Evolutionary conservation across 2,329 filamentous ascomycete species (phyloP), one percentile per base, ranked within the genome.

Genomic region (Endocalyx cinctus): DNA sequence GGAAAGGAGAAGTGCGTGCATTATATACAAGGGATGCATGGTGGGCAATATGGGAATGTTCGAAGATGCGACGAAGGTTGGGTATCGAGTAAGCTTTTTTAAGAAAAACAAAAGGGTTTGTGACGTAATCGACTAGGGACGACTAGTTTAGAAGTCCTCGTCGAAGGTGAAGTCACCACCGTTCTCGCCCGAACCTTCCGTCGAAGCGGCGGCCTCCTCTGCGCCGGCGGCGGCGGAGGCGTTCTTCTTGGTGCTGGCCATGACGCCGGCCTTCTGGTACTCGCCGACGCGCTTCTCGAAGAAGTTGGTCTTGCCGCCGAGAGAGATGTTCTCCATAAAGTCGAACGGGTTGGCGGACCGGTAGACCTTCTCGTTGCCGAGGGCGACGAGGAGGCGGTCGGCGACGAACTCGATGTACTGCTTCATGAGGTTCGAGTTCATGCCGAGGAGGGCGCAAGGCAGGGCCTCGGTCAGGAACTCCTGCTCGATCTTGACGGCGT

Each of bases 391-490:
- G 22, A 98, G 83, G 52, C 92, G 86, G 64, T 98, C 92, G 45
- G 92, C 92, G 30, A 98, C 92, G 54, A 98, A 98, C 78, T 98
- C 92, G 50, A 98, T 98, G 75, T 98, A 98, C 70, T 97, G 90
- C 77, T 94, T 94, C 92, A 98, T 98, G 51, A 98, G 77, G 48
- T 74, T 84, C 34, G 89, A 67, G 74, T 98, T 98, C 92, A 98
- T 98, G 69, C 92, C 92, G 19, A 98, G 85, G 32, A 98, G 82
- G 27, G 79, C 88, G 52, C 84, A 88, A 12, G 92, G 92, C 33
- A 98, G 82, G 46, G 92, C 89, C 60, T 98, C 92, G 2, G 89
- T 94, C 50, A 98, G 66, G 75, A 98, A 98, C 69, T 98, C 92
- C 66, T 98, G 84, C 74, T 98, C 92, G 41, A 98, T 97, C 35